phyloP scores from a whole-genome alignment of 2,329 filamentous ascomycete genomes.

The Cryphonectria carpinicola region DNA sequence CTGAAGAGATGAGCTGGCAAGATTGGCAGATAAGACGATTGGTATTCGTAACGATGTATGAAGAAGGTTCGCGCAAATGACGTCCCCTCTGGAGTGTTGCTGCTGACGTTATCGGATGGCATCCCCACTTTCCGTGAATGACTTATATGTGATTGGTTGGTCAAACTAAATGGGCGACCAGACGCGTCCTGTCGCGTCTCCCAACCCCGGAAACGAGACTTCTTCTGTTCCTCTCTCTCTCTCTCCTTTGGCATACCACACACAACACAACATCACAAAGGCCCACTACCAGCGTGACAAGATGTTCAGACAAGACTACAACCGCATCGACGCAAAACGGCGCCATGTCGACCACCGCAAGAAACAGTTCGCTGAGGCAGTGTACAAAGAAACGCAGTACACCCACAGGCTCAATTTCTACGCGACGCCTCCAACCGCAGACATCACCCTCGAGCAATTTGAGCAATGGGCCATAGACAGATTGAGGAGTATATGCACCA shows the following conservation, averaged over 20 bases:
- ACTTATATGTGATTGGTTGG: conserved; percentile 26
- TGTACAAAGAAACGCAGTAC: conserved; percentile 79
- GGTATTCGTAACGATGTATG: background rate
- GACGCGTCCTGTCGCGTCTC: conserved; percentile 35
- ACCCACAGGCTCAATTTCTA: conserved; percentile 92
- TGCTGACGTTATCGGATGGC: conserved; percentile 1
- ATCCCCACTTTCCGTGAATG: background rate
- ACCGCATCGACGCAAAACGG: conserved; percentile 69
- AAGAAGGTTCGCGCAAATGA: background rate
- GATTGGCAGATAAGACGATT: background rate
- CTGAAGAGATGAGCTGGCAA: background rate
- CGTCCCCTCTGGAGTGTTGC: background rate
- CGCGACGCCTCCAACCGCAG: conserved; percentile 80
- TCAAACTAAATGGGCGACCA: conserved; percentile 30
- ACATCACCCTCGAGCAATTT: conserved; percentile 96
- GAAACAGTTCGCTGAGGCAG: conserved; percentile 79
- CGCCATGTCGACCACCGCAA: conserved; percentile 80
- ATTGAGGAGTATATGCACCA: conserved; percentile 65
- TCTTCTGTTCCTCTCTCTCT: background rate
- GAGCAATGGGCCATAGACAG: conserved; percentile 98
- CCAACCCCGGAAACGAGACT: conserved; percentile 14
- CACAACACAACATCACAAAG: background rate
- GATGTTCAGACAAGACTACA: conserved; percentile 57
- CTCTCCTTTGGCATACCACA: background rate
- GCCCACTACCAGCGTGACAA: conserved; percentile 12